These are phyloP conservation scores for Ophiostoma fasciatum DNA, from an alignment of 2,329 filamentous ascomycete species.

Conservation along the genomic window DNA sequence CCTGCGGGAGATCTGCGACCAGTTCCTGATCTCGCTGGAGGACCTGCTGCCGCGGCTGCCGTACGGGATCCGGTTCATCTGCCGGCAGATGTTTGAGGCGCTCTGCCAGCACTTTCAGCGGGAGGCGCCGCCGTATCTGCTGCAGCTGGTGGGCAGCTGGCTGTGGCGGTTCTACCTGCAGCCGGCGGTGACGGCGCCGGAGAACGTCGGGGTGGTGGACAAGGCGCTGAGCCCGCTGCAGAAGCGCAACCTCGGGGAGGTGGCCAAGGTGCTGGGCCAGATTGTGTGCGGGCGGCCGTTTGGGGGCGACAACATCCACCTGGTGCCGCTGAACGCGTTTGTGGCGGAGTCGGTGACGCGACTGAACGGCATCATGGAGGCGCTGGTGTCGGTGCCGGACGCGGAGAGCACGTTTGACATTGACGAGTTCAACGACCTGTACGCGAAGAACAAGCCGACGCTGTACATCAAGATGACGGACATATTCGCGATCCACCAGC, in stretches of 20 bases:
- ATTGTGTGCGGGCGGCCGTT: slow-evolving; percentile 80
- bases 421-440: slow-evolving; percentile 96
- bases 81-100: slow-evolving; percentile 69
- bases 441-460: slow-evolving; percentile 89
- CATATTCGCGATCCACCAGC: slow-evolving; percentile 87
- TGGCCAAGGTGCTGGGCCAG: slow-evolving; percentile 83
- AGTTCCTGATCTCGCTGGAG: slow-evolving; percentile 70
- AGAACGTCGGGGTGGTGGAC: slow-evolving; percentile 86
- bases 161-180: slow-evolving; percentile 90
- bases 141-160: slow-evolving; percentile 81
- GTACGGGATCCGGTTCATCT: slow-evolving; percentile 79
- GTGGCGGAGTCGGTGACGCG: slow-evolving; percentile 73
- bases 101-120: slow-evolving; percentile 64
- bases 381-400: slow-evolving; percentile 69
- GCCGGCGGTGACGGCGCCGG: slow-evolving; percentile 74
- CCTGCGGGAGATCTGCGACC: slow-evolving; percentile 84
- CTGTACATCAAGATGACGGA: slow-evolving; percentile 99
- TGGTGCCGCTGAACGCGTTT: slow-evolving; percentile 89
- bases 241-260: slow-evolving; percentile 81
- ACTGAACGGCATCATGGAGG: slow-evolving; percentile 58
- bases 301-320: slow-evolving; percentile 85
- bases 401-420: slow-evolving; percentile 92
- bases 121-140: slow-evolving; percentile 60
- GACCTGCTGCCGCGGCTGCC: slow-evolving; percentile 79
- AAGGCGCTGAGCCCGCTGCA: slow-evolving; percentile 78